phyloP scores from a whole-genome alignment of 2,329 filamentous ascomycete genomes.

The Xylaria sp. region DNA sequence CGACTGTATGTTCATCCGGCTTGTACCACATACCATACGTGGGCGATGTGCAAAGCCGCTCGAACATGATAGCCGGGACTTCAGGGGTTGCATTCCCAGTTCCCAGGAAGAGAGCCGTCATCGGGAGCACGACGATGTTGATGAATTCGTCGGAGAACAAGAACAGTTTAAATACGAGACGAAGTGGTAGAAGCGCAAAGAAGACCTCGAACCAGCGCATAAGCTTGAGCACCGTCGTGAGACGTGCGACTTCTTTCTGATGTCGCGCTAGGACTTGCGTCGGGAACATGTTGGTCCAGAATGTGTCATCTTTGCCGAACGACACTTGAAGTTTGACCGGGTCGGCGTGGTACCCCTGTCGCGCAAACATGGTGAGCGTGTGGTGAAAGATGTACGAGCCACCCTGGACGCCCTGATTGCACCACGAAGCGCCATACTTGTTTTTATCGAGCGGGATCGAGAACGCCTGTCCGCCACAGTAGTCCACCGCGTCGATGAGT shows the following conservation, averaged over 20 bases:
- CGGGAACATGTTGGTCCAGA: conserved; percentile 54
- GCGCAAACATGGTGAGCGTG: conserved; percentile 54
- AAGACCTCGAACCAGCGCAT: conserved; percentile 49
- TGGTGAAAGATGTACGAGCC: conserved; percentile 56
- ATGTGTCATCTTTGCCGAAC: conserved; percentile 50
- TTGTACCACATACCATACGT: conserved; percentile 57
- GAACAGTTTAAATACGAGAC: conserved; percentile 30
- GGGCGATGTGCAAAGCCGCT: conserved; percentile 36
- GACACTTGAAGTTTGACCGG: conserved; percentile 52
- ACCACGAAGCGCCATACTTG: conserved; percentile 54
- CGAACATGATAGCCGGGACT: conserved; percentile 33
- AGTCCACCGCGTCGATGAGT: conserved; percentile 50
- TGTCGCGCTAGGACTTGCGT: conserved; percentile 47
- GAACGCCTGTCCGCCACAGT: conserved; percentile 59
- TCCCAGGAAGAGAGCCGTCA: conserved; percentile 35
- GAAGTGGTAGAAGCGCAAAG: conserved; percentile 46
- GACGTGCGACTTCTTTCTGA: conserved; percentile 44
- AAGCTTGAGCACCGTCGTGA: conserved; percentile 45
- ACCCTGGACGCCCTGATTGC: conserved; percentile 58
- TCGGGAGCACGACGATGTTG: conserved; percentile 31
- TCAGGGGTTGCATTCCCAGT: conserved; percentile 34
- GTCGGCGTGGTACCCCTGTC: conserved; percentile 49
- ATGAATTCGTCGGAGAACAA: conserved; percentile 32
- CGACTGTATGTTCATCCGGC: conserved; percentile 28
- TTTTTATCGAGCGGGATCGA: conserved; percentile 55